Evolutionary conservation across 1,284 basidiomycete genomes (phyloP).

Genomic region (Ganoderma resinaceum): DNA sequence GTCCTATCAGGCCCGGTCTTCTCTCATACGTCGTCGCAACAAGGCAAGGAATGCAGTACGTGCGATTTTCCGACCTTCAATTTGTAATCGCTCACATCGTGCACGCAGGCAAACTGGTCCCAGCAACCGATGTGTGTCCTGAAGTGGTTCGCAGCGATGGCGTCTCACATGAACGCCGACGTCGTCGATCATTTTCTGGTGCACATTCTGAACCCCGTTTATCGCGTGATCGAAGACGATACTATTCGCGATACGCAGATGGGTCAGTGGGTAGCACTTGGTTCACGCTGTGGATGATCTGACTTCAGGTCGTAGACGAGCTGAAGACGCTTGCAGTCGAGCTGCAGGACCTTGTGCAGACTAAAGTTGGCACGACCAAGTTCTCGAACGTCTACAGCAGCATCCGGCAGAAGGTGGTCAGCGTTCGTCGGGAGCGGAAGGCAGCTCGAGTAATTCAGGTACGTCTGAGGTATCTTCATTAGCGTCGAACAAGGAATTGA

Average conservation of each 20-base stretch:
- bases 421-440: conserved; percentile 78
- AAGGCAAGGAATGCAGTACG: conserved; percentile 55
- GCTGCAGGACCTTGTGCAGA: conserved; percentile 88
- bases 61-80: conserved; percentile 16
- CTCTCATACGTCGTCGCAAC: conserved; percentile 72
- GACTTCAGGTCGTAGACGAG: conserved; percentile 64
- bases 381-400: conserved; percentile 85
- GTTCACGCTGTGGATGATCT: neutral
- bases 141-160: conserved; percentile 95
- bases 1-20: conserved; percentile 86
- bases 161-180: conserved; percentile 67
- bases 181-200: conserved; percentile 75
- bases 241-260: conserved; percentile 79
- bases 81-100: neutral
- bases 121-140: conserved; percentile 83
- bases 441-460: conserved; percentile 70
- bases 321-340: conserved; percentile 86
- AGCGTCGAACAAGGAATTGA: neutral
- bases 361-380: conserved; percentile 83
- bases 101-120: conserved; percentile 69
- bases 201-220: conserved; percentile 88
- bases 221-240: conserved; percentile 89
- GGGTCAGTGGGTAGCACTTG: conserved; percentile 58
- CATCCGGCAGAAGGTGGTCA: conserved; percentile 77
- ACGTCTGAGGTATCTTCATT: conserved; percentile 21